Evolutionary conservation across 306 rosid species (phyloP).

Genomic region (Castanea sativa): DNA sequence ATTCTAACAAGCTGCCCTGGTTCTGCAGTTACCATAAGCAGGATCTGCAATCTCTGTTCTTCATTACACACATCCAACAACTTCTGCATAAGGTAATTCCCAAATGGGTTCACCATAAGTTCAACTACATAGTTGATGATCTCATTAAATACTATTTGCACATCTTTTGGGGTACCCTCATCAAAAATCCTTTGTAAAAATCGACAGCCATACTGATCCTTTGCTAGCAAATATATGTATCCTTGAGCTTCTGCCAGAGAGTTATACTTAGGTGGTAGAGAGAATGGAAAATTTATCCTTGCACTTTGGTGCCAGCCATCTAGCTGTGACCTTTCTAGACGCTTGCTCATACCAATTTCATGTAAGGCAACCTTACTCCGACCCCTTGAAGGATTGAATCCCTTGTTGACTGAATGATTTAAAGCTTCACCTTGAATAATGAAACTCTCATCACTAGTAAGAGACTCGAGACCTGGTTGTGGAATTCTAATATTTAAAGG

Average conservation of each 20-base stretch:
- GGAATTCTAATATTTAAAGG: constrained; percentile 28
- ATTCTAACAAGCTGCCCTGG: constrained; percentile 52
- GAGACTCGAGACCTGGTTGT: constrained; percentile 28
- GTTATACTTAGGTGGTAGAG: constrained; percentile 27
- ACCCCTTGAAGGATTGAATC: constrained; percentile 27
- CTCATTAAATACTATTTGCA: constrained; percentile 46
- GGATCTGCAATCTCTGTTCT: constrained; percentile 47
- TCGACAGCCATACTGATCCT: constrained; percentile 59
- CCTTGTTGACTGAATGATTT: constrained; percentile 31
- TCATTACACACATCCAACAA: constrained; percentile 55
- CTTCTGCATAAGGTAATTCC: constrained; percentile 61
- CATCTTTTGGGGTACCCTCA: constrained; percentile 39
- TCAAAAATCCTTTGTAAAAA: constrained; percentile 42
- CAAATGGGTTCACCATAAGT: constrained; percentile 60
- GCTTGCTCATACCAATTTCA: constrained; percentile 27
- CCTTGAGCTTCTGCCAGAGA: constrained; percentile 44
- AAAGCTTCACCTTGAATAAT: constrained; percentile 53
- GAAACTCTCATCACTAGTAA: constrained; percentile 50
- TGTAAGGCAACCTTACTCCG: constrained; percentile 26
- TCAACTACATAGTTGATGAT: constrained; percentile 47
- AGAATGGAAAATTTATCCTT: constrained; percentile 18
- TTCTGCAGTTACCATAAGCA: constrained; percentile 37
- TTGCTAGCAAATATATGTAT: constrained; percentile 37
- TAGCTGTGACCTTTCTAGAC: constrained; percentile 25
- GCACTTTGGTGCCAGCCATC: constrained; percentile 22